Base-by-base conservation (phyloP, 2,329 filamentous ascomycete species). In the Domatiomyces globalis region DNA sequence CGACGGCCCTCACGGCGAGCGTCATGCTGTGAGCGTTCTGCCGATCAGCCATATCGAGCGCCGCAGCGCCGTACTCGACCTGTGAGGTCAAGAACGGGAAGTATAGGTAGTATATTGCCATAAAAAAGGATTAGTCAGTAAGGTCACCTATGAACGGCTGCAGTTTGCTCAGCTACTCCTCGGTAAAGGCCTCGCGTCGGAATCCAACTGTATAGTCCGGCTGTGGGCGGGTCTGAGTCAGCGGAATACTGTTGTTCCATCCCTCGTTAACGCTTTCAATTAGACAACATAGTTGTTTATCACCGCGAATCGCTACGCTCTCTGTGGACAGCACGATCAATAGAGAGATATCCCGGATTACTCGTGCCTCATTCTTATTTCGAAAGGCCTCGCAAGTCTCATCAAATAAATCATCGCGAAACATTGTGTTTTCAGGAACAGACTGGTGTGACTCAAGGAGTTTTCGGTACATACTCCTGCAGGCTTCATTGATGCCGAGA, bases 121-220 rank as follows among this genome's bases (percentile, higher is more conserved):
- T 49, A 29, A 61, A 58, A 48, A 51, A 58, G 17, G 58, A 61
- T n/a, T 46, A 52, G 49, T 54, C 52, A 33, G 43, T 48, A 22
- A 54, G 46, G 12, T 55, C 49, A 49, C 58, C 57, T 12, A 63
- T 49, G 17, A 62, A 57, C 17, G 56, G 56, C 42, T 60, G 19
- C 39, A 69, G 60, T 56, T 63, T 68, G 6, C 59, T n/a, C 17
- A 65, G 58, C 51, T 69, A 65, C 15, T 62, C 58, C 6, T 63
- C 56, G 1, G 62, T 67, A 54, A 71, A 70, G 46, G 63, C 61
- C n/a, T 54, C 50, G 49, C 58, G 52, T 48, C 53, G 57, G 56
- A 68, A 70, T 50, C 66, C 65, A 9, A 67, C 61, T 43, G 64
- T 56, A 51, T 65, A 69, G 53, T 69, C 64, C 9, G 66, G 68